A percentile compares a stretch with the other conserved stretches of the same genome.
Evolutionary conservation across 352 stramenopile species (phyloP).

Genomic region (Globisporangium paroecandrum): DNA sequence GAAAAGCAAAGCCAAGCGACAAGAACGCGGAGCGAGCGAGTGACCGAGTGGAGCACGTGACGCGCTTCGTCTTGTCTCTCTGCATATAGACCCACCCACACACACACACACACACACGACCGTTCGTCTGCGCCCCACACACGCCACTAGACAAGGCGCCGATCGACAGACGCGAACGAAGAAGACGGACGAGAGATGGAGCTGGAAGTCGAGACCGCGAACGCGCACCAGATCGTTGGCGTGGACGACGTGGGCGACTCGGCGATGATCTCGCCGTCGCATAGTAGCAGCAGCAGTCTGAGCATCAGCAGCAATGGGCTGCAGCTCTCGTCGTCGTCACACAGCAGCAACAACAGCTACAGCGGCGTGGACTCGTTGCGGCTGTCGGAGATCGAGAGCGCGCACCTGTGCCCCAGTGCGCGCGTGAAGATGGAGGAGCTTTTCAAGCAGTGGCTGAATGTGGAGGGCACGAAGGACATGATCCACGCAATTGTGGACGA

Average conservation of each 20-base stretch:
- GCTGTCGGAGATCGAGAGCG: constrained; percentile 80
- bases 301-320: constrained; percentile 18
- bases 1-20: neutral
- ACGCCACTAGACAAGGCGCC: neutral
- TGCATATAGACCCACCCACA: neutral
- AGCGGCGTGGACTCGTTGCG: constrained; percentile 43
- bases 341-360: constrained; percentile 26
- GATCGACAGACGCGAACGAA: neutral
- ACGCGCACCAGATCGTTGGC: neutral
- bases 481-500: constrained; percentile 80
- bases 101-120: neutral
- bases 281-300: constrained; percentile 18
- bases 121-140: neutral
- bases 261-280: constrained; percentile 57
- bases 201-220: constrained; percentile 12
- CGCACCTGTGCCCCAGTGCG: constrained; percentile 69
- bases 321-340: constrained; percentile 31
- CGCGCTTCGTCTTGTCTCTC: neutral
- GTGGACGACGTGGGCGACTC: constrained; percentile 29
- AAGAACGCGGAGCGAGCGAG: neutral
- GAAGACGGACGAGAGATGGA: constrained; percentile 15
- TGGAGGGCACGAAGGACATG: constrained; percentile 82
- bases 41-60: neutral
- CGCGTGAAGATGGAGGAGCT: constrained; percentile 88
- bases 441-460: constrained; percentile 85